Base-by-base conservation (phyloP, 176 grass and related monocot genomes). In the Zoysia pacifica region DNA sequence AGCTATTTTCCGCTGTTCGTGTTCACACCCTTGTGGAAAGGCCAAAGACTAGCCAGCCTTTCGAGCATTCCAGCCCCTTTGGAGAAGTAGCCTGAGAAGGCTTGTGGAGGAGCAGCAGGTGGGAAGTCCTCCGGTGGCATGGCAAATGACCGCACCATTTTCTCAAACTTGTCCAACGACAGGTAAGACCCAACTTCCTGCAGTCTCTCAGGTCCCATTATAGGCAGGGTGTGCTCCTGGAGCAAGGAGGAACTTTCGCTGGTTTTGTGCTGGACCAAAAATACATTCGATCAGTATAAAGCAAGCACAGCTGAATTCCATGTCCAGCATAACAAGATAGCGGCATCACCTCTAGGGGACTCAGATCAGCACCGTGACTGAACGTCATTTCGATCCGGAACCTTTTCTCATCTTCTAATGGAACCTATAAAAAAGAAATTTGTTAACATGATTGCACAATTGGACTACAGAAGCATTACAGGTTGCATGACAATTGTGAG, bases 351-450 rank as follows among this genome's bases (percentile, higher is more conserved):
- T 99, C 88, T 35, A 99, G 65, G 75, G 92, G 92, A 64, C 90
- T 91, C 67, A 99, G 91, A 93, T 99, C 90, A 4, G 96, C 96
- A 65, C 96, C 96, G 51, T 84, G 90, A 78, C 96, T 99, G 73
- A 99, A 99, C 4, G 88, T 93, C 96, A 95, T 99, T 86, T 99
- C 96, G 72, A 99, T 93, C 50, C 96, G 90, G 64, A 99, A 99
- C 90, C 92, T 99, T 86, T 89, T 93, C 60, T 91, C 92, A 16
- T 99, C 92, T 86, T 99, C 96, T 81, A 99, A 77, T 65, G 96
- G 76, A 85, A 99, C 90, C 96, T 99, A 90, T 41, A 89, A 67
- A 78, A 18, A 67, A 38, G 46, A 55, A 40, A 61, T 53, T 18
- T 35, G 7, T 36, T 67, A 48, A 79, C 59, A 5, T 48, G 20